Evolutionary conservation across 1,284 basidiomycete species (phyloP), one percentile per base, ranked within the genome.

Genomic region (Coniferiporia sulphurascens): DNA sequence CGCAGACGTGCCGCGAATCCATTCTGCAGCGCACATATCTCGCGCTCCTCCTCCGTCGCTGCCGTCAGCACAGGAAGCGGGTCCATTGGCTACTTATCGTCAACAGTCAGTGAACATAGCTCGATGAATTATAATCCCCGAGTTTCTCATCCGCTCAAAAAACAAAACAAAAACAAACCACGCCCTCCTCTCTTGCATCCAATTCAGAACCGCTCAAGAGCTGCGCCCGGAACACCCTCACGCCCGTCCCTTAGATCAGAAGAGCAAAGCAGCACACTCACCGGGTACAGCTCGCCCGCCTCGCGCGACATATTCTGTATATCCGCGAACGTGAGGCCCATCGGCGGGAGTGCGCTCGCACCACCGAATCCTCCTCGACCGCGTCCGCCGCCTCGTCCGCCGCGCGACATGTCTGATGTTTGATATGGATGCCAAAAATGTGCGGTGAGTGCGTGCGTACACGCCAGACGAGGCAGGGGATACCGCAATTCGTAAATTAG

Each of bases 281-380:
- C 89, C 56, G 89, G 89, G 75, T 91, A 92, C 67, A 90, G 72
- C 43, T 83, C 84, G 46, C 86, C 85, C 59, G 78, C 85, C 70
- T 91, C 89, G 60, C 86, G 75, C 19, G 87, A 87, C 68, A 91
- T 73, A 51, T 81, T 77, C 70, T 89, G 87, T 53, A 92, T 79
- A 69, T 92, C 89, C 49, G 86, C 82, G 67, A 89, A 89, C 4
- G 85, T 84, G 45, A 91, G 78, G 27, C 89, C 89, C 85, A 90
- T 88, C 1, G 89, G 87, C 3, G 84, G 85, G 46, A 81, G 73
- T 52, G 71, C 75, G 49, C 74, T 73, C 36, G 67, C 64, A 35
- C 72, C 72, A 60, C 74, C 74, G 4, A 70, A 69, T 7, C 71
- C 68, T 56, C 71, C 67, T 13, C 66, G 66, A 22, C 83, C 82